Evolutionary conservation across 495 filamentous ascomycete genomes (phyloP), one percentile per base, ranked within the genome.

Genomic region (Xylona heveae): DNA sequence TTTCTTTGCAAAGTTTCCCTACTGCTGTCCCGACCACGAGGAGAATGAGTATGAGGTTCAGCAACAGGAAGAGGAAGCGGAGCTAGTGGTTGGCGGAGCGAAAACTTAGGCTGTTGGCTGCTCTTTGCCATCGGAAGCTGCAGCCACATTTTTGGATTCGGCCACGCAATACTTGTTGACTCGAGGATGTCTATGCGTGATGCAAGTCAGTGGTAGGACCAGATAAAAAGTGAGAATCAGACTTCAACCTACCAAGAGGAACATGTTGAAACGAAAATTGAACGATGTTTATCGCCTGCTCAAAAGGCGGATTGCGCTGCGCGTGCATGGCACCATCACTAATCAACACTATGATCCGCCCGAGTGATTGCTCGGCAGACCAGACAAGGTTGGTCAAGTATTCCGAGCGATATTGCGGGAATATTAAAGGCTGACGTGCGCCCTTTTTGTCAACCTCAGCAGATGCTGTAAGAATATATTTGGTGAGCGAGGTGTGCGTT

Each of bases 261-360:
- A 77, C 80, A 62, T 85, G 79, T 45, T 88, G 79, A 41, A 90
- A 92, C 5, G 80, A 72, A 47, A 92, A 83, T 4, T 62, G 63
- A 28, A 84, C 66, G 15, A 81, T 46, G 47, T 83, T 77, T 42
- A 71, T 77, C 40, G 78, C 60, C 25, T 71, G 55, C 41, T 81
- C 71, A 36, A 82, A 75, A 0, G 68, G 67, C 7, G 50, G 53
- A n/a, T 42, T 48, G 21, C 54, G 48, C 31, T 54, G 42, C 4
- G 51, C 54, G 15, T 57, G 52, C 35, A 51, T 37, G 39, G 80
- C 74, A 0, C 78, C 79, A 38, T 88, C 79, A 15, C 74, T 64
- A 33, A 92, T 67, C 20, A 84, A 45, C n/a, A 90, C 52, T 47
- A 75, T 75, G 43, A 92, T 72, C 5, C 77, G 60, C 15, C 81